Conservation (phyloP, 257 asterid genomes). For the Euphrasia confusa region DNA sequence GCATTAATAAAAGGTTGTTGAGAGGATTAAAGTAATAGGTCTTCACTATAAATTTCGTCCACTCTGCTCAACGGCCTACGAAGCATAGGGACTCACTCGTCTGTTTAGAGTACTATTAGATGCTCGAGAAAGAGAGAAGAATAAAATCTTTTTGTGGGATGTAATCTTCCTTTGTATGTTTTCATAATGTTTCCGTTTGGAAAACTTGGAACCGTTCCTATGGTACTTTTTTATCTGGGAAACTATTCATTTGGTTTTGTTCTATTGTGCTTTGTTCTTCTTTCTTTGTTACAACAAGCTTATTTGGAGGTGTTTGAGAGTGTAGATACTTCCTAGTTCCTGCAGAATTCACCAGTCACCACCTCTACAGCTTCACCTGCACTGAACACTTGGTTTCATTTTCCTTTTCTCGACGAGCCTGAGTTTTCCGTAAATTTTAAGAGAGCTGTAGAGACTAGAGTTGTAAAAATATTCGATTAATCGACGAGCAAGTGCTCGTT, state of each 20-base stretch:
- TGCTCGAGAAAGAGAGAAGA: neutral
- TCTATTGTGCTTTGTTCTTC: neutral
- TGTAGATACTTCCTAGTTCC: neutral
- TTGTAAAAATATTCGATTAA: too few species aligned
- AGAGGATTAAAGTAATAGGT: neutral
- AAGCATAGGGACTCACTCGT: neutral
- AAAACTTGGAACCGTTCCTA: neutral
- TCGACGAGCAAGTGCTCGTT: too few species aligned
- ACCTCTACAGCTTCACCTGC: too few species aligned
- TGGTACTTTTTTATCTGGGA: neutral
- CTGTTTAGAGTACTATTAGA: neutral
- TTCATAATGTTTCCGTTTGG: neutral
- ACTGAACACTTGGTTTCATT: too few species aligned
- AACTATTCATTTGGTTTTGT: neutral
- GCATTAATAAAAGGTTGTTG: neutral
- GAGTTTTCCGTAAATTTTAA: too few species aligned
- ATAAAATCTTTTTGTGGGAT: neutral
- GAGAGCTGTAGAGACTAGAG: too few species aligned
- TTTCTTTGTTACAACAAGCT: neutral
- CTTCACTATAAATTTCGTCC: neutral
- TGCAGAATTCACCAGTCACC: too few species aligned
- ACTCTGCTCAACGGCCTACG: too few species aligned
- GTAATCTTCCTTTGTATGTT: neutral
- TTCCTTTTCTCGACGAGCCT: too few species aligned
- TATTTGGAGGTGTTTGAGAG: neutral